Base-by-base conservation (phyloP, 2,329 filamentous ascomycete species). In the Aspergillus clavatus region DNA sequence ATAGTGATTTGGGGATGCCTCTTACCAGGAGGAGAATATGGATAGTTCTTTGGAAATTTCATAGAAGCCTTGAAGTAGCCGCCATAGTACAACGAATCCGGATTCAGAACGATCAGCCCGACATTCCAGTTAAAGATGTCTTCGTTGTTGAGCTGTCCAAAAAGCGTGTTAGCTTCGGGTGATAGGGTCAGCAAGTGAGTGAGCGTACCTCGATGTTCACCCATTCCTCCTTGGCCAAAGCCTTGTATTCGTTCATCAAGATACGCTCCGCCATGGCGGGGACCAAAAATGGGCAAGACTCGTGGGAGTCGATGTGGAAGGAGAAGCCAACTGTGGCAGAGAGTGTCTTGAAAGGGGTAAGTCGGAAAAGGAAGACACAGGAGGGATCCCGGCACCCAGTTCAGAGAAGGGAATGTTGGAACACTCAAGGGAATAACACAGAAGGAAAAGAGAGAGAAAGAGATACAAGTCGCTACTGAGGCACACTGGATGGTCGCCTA, bases 61-160 rank as follows among this genome's bases (percentile, higher is more conserved):
- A 98, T 93, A 59, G 86, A 83, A 43, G 87, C 88, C 76, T 81
- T 90, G 68, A 96, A 89, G 69, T 95, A 98, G 54, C 87, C 93
- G 48, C 90, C 90, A 60, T 95, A 84, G 75, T 94, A 97, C 53
- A 86, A 77, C 51, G 89, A 95, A 58, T 95, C 90, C 0, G 87
- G 81, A 69, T 97, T 97, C 60, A 96, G 80, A 28, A 96, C 88
- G 72, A 95, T 90, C 46, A 98, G 80, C 3, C 86, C 90, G 38
- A 97, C 75, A 49, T 81, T 83, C 91, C 93, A 97, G 53, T 83
- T 79, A 63, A 94, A 85, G 51, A 97, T 82, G 65, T 93, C 89
- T n/a, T 83, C 79, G 59, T 89, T 81, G 53, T 89, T 80, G 27
- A 89, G 76, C 81, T 93, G 31, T 5, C 31, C n/a, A n/a, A n/a